A percentile compares a stretch with the other conserved stretches of the same genome.
Evolutionary conservation across 306 rosid species (phyloP).

Genomic region (Quercus parvula): DNA sequence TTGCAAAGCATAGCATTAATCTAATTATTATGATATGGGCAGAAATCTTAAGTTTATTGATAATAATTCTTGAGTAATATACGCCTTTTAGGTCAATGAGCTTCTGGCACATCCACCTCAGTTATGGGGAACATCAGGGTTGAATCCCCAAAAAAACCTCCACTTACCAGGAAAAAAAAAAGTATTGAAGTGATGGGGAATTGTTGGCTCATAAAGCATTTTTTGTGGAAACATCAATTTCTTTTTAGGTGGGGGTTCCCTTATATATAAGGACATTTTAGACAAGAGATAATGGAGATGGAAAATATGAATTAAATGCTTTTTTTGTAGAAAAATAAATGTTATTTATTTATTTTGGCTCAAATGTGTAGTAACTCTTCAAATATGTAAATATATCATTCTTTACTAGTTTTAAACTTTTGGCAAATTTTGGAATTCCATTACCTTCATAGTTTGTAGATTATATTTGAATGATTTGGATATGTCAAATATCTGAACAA

Average conservation of each 20-base stretch:
- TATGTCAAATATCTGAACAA: neutral
- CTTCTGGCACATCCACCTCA: no score
- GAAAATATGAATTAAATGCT: neutral
- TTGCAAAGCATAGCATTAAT: conserved; percentile 7
- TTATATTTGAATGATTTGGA: neutral
- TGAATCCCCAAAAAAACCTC: no score
- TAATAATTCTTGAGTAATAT: neutral
- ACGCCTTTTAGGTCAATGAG: neutral
- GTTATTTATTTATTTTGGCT: neutral
- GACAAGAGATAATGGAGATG: no score
- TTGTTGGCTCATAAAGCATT: conserved; percentile 6
- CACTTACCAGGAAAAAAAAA: no score
- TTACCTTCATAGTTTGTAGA: neutral
- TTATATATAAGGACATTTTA: no score
- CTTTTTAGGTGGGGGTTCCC: neutral
- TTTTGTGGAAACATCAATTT: neutral
- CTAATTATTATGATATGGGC: neutral
- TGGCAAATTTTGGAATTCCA: neutral
- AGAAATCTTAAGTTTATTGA: neutral
- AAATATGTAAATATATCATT: neutral
- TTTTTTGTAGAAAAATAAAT: neutral
- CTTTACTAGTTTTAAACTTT: neutral
- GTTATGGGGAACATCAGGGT: no score
- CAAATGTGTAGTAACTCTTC: neutral
- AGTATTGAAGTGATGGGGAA: neutral